A percentile compares a stretch with the other conserved stretches of the same genome.
Evolutionary conservation across 495 filamentous ascomycete genomes (phyloP).

Genomic region (Astrothelium macrocarpum): DNA sequence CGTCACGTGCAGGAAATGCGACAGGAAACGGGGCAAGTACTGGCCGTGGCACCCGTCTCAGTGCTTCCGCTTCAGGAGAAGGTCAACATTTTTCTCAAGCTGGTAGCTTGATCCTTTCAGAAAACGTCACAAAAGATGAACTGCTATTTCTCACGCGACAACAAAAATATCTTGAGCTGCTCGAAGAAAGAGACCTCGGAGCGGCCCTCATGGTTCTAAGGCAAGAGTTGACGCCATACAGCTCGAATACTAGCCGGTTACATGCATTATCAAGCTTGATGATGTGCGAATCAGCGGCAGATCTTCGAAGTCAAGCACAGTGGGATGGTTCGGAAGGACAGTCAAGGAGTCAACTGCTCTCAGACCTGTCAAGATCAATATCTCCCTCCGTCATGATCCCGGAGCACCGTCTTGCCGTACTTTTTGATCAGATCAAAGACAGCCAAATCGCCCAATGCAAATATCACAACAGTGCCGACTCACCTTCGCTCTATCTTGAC

Average conservation of each 20-base stretch:
- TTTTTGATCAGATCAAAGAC: constrained; percentile 75
- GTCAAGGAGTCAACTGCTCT: constrained; percentile 68
- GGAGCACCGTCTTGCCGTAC: constrained; percentile 73
- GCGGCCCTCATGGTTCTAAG: constrained; percentile 72
- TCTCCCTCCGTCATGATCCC: constrained; percentile 98
- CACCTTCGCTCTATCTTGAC: constrained; percentile 81
- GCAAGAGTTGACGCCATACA: constrained; percentile 77
- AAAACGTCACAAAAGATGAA: constrained; percentile 48
- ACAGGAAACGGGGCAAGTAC: constrained; percentile 6
- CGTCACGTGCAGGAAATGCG: background rate
- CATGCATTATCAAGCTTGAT: constrained; percentile 82
- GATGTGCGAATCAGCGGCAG: constrained; percentile 73
- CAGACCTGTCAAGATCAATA: constrained; percentile 80
- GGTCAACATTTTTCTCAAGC: background rate
- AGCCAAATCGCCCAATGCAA: constrained; percentile 73
- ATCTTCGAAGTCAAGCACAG: constrained; percentile 67
- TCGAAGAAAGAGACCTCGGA: constrained; percentile 65
- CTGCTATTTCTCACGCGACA: constrained; percentile 75
- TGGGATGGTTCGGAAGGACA: constrained; percentile 80
- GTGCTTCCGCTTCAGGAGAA: constrained; percentile 13
- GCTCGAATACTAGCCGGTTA: constrained; percentile 63
- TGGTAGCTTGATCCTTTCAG: constrained; percentile 41
- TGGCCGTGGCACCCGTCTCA: constrained; percentile 16
- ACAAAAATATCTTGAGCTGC: constrained; percentile 89
- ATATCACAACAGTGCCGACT: constrained; percentile 73